These are phyloP conservation scores for Prototheca stagnorum DNA, from an alignment of 163 green algal species.

Conservation along the genomic window DNA sequence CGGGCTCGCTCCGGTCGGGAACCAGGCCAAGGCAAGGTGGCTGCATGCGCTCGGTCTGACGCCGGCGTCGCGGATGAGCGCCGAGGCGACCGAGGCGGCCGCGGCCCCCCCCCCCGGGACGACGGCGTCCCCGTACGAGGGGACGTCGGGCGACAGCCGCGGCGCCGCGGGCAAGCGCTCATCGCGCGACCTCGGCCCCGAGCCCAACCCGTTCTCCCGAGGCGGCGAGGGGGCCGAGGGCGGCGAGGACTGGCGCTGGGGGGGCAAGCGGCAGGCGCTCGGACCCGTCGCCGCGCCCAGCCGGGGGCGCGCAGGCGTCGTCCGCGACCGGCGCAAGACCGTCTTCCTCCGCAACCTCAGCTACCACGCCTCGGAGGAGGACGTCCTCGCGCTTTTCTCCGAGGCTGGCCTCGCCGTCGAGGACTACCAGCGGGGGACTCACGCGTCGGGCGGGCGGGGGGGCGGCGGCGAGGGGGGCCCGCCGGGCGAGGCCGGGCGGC, in stretches of 20 bases:
- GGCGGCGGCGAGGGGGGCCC: too few species aligned
- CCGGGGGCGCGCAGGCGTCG: conserved; percentile 27
- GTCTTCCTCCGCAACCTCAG: conserved; percentile 63
- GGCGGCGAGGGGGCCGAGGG: too few species aligned
- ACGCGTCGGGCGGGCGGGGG: too few species aligned
- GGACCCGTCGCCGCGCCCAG: conserved; percentile 11
- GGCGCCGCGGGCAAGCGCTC: conserved; percentile 7
- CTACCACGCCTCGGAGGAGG: conserved; percentile 40
- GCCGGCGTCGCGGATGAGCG: conserved; percentile 38
- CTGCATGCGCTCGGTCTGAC: conserved; percentile 62
- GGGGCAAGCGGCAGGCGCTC: conserved; percentile 22
- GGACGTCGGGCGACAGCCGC: too few species aligned
- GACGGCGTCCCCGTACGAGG: conserved; percentile 43
- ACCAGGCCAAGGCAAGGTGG: conserved; percentile 40
- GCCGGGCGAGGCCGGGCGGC: too few species aligned
- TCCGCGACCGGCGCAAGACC: conserved; percentile 43
- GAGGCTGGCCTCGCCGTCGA: conserved; percentile 31
- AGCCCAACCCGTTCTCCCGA: too few species aligned
- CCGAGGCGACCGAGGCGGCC: conserved; percentile 13
- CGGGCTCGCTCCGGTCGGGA: conserved; percentile 34
- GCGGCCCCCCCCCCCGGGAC: conserved; percentile 30
- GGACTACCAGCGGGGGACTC: too few species aligned
- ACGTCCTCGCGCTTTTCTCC: conserved; percentile 50
- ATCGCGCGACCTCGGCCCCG: neutral
- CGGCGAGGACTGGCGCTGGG: conserved; percentile 38